These are phyloP conservation scores for Beverwykella pulmonaria DNA, from an alignment of 495 filamentous ascomycete genomes.

Conservation along the genomic window DNA sequence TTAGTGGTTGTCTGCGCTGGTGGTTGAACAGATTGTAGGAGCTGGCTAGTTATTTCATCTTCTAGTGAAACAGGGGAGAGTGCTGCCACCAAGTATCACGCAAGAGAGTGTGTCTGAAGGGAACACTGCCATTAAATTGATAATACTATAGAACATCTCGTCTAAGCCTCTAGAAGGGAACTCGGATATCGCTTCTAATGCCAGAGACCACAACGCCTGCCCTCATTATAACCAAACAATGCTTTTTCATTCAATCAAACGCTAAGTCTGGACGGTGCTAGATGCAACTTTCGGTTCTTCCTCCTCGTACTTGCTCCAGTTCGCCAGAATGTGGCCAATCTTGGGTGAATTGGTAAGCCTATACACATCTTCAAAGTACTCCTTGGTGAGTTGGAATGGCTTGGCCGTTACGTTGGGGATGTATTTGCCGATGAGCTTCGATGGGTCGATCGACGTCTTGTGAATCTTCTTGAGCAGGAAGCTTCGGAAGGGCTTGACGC, in stretches of 20 bases:
- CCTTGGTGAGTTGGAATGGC: conserved; percentile 93
- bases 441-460: conserved; percentile 94
- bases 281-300: conserved; percentile 35
- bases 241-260: not conserved
- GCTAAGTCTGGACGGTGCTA: not conserved
- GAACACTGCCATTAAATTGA: not conserved
- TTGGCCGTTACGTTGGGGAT: conserved; percentile 97
- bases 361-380: conserved; percentile 99
- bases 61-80: no score
- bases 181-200: conserved; percentile 25
- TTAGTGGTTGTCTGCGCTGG: no score
- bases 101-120: not conserved
- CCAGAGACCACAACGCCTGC: not conserved
- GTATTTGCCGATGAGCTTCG: conserved; percentile 96
- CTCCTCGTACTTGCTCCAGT: conserved; percentile 72
- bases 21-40: no score
- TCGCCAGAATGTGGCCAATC: conserved; percentile 86
- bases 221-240: not conserved
- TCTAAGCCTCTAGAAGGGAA: not conserved
- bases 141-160: not conserved
- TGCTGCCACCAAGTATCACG: not conserved
- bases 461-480: conserved; percentile 99
- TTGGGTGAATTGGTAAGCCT: conserved; percentile 86
- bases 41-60: no score
- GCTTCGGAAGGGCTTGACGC: conserved; percentile 96